A percentile compares a stretch with the other conserved stretches of the same genome.
phyloP scores from a whole-genome alignment of 2,329 filamentous ascomycete species.

The Botrytis fragariae region DNA sequence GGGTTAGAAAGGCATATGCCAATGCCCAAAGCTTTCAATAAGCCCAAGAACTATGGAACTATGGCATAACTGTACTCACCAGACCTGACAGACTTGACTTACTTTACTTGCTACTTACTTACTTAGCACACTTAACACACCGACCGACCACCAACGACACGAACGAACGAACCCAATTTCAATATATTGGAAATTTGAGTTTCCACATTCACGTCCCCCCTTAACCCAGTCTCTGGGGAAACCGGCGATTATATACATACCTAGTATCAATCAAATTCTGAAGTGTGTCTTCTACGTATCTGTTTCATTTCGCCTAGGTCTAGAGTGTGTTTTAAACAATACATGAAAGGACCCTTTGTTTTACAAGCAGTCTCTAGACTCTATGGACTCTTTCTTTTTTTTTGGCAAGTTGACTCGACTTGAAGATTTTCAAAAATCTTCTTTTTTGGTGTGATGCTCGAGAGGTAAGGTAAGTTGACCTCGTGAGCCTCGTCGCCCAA shows the following conservation, averaged over 20 bases:
- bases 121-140: neutral
- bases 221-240: conserved; percentile 10
- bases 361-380: neutral
- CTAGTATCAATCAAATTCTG: neutral
- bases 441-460: neutral
- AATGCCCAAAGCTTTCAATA: conserved; percentile 1
- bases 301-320: neutral
- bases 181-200: conserved; percentile 6
- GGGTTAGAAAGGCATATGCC: neutral
- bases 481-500: neutral
- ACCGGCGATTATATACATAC: conserved; percentile 10
- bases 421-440: neutral
- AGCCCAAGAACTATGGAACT: neutral
- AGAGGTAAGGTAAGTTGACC: neutral
- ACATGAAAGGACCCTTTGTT: neutral
- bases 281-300: neutral
- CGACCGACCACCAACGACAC: neutral
- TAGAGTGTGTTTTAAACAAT: neutral
- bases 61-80: neutral
- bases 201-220: neutral
- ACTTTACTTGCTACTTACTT: neutral
- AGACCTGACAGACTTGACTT: neutral
- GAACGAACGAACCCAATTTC: neutral
- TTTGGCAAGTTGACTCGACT: neutral
- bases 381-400: neutral